A percentile compares a stretch with the other conserved stretches of the same genome.
phyloP scores from a whole-genome alignment of 768 basidiomycete species.

The Gymnopilus junonius region DNA sequence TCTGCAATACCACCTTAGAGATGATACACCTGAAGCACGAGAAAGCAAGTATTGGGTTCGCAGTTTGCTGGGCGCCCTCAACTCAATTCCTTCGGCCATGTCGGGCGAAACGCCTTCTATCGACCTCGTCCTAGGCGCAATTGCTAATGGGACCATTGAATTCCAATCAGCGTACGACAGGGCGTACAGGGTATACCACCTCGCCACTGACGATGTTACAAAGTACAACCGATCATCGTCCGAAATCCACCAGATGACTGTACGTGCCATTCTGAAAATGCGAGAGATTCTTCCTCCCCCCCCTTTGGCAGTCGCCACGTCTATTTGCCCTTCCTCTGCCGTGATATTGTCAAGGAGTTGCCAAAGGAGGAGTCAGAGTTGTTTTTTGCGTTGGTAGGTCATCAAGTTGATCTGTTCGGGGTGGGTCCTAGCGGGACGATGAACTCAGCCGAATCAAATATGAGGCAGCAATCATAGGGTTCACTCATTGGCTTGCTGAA shows the following conservation, averaged over 20 bases:
- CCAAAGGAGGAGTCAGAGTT: conserved; percentile 3
- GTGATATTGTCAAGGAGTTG: conserved; percentile 3
- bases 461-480: conserved; percentile 4
- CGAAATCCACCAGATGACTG: conserved; percentile 6
- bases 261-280: not conserved
- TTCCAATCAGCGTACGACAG: conserved; percentile 8
- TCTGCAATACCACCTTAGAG: not conserved
- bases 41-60: conserved; percentile 8
- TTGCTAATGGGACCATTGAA: conserved; percentile 1
- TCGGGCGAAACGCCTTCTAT: not conserved
- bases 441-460: conserved; percentile 4
- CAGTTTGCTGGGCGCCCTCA: not conserved
- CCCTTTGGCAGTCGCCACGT: not conserved
- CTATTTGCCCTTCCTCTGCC: not conserved
- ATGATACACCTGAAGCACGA: not conserved
- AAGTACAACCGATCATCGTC: not conserved
- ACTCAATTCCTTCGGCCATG: not conserved
- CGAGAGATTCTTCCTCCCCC: not conserved
- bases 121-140: not conserved
- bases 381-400: conserved; percentile 1
- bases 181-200: conserved; percentile 1
- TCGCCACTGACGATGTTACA: conserved; percentile 2
- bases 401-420: not conserved
- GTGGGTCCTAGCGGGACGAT: not conserved
- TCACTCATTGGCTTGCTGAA: conserved; percentile 10